A percentile compares a stretch with the other conserved stretches of the same genome.
These are phyloP conservation scores for Phytopythium litorale DNA, from an alignment of 352 stramenopile genomes.

Conservation along the genomic window DNA sequence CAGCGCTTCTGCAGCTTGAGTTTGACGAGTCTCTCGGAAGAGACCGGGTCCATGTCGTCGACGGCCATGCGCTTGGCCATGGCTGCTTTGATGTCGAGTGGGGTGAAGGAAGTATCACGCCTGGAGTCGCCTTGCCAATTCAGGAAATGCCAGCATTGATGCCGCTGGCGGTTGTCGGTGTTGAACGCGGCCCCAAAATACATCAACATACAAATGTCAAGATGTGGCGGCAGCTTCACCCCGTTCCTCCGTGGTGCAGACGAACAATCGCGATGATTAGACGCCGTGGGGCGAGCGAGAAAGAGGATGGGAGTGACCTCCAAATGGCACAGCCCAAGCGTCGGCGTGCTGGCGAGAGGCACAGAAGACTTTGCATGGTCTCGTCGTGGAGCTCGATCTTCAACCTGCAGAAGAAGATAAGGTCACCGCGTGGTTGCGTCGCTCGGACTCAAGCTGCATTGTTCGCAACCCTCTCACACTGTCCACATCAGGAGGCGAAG, in stretches of 20 bases:
- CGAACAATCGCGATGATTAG: slow-evolving; percentile 5
- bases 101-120: not conserved
- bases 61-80: slow-evolving; percentile 46
- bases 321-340: too few species aligned
- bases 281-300: not conserved
- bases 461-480: not conserved
- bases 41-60: slow-evolving; percentile 7
- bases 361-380: too few species aligned
- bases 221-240: not conserved
- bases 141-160: not conserved
- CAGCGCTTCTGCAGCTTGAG: slow-evolving; percentile 52
- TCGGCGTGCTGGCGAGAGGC: too few species aligned
- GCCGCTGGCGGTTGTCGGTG: not conserved
- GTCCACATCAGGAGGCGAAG: not conserved
- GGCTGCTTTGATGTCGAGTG: not conserved
- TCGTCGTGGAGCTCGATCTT: not conserved
- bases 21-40: not conserved
- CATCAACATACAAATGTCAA: not conserved
- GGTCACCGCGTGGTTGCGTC: not conserved
- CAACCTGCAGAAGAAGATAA: not conserved
- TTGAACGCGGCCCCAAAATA: not conserved
- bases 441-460: too few species aligned
- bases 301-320: not conserved
- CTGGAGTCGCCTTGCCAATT: slow-evolving; percentile 8
- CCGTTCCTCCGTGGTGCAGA: not conserved